phyloP scores from a whole-genome alignment of 768 basidiomycete species.

The Tylopilus sp. region DNA sequence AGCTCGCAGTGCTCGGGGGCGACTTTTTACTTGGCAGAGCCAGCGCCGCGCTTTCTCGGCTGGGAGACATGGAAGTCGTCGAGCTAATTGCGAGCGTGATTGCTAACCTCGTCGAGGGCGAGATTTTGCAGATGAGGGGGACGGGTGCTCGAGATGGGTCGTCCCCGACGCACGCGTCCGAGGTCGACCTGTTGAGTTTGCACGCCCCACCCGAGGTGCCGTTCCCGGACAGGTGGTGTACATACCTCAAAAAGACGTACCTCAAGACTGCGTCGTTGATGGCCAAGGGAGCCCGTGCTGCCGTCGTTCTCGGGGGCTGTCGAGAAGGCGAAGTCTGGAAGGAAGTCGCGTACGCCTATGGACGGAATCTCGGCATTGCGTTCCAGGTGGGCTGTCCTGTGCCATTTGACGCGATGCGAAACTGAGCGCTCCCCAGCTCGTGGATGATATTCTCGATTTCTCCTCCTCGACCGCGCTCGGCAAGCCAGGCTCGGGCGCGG shows the following conservation, averaged over 20 bases:
- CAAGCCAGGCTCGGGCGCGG: constrained; percentile 82
- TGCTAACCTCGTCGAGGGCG: constrained; percentile 94
- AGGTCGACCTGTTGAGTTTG: constrained; percentile 37
- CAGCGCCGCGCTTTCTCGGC: constrained; percentile 78
- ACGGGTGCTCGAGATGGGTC: background rate
- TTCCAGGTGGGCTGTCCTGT: background rate
- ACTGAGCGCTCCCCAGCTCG: constrained; percentile 52
- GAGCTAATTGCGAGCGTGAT: constrained; percentile 92
- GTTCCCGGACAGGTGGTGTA: constrained; percentile 54
- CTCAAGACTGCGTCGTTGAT: constrained; percentile 1
- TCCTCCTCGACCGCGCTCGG: constrained; percentile 77
- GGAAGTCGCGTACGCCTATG: constrained; percentile 75
- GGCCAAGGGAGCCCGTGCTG: constrained; percentile 51
- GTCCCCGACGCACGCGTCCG: background rate
- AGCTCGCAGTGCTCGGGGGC: constrained; percentile 89
- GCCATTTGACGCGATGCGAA: background rate
- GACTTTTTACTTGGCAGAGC: constrained; percentile 95
- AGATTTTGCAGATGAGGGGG: constrained; percentile 65
- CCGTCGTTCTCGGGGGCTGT: constrained; percentile 85
- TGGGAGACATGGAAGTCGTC: constrained; percentile 87
- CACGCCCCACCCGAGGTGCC: constrained; percentile 39
- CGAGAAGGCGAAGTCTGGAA: constrained; percentile 76
- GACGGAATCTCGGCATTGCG: constrained; percentile 3
- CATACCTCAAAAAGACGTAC: constrained; percentile 90
- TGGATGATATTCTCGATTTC: constrained; percentile 95